Evolutionary conservation across 108 stramenopile species (phyloP).

Genomic region (Mediolabrus comicus): DNA sequence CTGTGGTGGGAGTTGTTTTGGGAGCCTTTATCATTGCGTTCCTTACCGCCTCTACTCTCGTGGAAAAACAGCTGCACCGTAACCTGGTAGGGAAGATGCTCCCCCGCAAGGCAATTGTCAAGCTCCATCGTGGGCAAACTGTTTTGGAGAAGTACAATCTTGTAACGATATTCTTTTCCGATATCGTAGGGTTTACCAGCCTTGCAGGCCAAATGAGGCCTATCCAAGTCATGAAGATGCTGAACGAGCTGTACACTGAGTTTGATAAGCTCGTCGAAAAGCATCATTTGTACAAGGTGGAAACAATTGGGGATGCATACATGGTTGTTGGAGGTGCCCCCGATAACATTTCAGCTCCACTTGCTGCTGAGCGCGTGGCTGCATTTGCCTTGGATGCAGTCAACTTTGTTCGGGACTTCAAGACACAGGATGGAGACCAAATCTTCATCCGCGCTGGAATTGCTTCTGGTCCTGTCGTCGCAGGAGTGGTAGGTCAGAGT

Average conservation of each 20-base stretch:
- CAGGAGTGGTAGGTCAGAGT: slow-evolving; percentile 15
- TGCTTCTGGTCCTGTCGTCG: slow-evolving; percentile 18
- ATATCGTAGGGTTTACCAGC: slow-evolving; percentile 55
- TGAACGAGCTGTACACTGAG: slow-evolving; percentile 43
- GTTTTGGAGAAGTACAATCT: slow-evolving; percentile 35
- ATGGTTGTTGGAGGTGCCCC: slow-evolving; percentile 45
- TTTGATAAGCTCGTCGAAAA: slow-evolving; percentile 45
- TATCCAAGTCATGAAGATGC: slow-evolving; percentile 44
- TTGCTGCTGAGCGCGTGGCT: slow-evolving; percentile 22
- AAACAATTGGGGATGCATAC: slow-evolving; percentile 56
- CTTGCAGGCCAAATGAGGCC: slow-evolving; percentile 32
- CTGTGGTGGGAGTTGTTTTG: slow-evolving; percentile 3
- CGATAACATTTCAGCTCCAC: slow-evolving; percentile 14
- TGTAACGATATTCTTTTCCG: slow-evolving; percentile 48
- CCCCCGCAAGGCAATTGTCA: slow-evolving; percentile 4
- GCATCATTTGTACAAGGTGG: slow-evolving; percentile 48
- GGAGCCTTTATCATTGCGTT: slow-evolving; percentile 8
- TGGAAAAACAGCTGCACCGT: slow-evolving; percentile 8
- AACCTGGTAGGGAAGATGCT: slow-evolving; percentile 9
- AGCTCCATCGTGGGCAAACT: slow-evolving; percentile 26
- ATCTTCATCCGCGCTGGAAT: slow-evolving; percentile 19
- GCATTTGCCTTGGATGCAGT: slow-evolving; percentile 37
- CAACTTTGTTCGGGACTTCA: slow-evolving; percentile 9
- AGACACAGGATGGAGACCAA: slow-evolving; percentile 4
- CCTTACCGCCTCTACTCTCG: background rate